phyloP scores from a whole-genome alignment of 164 flowering plant genomes.

The Protea cynaroides region DNA sequence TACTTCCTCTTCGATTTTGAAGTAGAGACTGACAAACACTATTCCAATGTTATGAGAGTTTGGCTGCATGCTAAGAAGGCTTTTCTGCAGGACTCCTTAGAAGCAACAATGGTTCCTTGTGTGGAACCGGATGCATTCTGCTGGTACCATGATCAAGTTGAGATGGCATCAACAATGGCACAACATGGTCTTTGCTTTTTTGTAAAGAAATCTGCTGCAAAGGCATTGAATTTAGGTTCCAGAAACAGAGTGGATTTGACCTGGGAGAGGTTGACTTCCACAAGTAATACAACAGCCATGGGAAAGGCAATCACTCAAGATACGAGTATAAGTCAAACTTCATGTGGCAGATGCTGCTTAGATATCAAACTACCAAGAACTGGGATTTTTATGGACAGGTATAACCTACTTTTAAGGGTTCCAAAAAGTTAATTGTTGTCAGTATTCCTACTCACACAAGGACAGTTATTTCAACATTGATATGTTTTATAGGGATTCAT shows the following conservation, averaged over 20 bases:
- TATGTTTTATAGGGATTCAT: not conserved
- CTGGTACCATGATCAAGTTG: conserved; percentile 46
- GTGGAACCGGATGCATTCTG: conserved; percentile 34
- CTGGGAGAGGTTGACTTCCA: conserved; percentile 47
- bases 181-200: conserved; percentile 71
- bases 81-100: conserved; percentile 42
- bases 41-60: not conserved
- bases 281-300: conserved; percentile 34
- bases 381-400: conserved; percentile 29
- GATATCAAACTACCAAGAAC: conserved; percentile 14
- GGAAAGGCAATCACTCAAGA: conserved; percentile 37
- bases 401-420: not conserved
- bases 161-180: conserved; percentile 57
- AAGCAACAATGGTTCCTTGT: conserved; percentile 22
- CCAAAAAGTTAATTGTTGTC: not conserved
- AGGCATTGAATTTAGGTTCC: conserved; percentile 23
- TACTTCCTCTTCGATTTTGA: conserved; percentile 1
- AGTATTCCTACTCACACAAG: not conserved
- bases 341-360: conserved; percentile 4
- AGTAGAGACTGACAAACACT: not conserved
- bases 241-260: conserved; percentile 34
- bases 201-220: conserved; percentile 40
- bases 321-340: conserved; percentile 10
- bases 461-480: too few species aligned
- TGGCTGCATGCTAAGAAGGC: conserved; percentile 4